Conservation (phyloP, 2,329 filamentous ascomycete species). For the Cordyceps sp. region DNA sequence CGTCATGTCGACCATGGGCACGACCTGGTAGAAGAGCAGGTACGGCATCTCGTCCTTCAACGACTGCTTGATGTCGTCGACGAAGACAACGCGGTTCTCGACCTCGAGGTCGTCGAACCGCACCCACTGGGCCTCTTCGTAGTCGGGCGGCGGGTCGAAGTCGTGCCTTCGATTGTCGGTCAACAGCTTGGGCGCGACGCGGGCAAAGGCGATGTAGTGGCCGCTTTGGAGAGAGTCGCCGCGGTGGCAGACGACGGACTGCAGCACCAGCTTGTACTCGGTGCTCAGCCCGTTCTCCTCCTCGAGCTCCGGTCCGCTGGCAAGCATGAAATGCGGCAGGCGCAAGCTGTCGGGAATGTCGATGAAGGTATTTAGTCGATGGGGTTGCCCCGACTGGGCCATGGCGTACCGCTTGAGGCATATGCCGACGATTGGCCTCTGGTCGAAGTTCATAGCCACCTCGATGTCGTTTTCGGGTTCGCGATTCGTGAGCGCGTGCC, state of each 20-base stretch:
- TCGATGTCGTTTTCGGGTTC: constrained; percentile 53
- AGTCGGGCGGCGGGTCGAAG: constrained; percentile 43
- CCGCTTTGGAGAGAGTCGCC: constrained; percentile 75
- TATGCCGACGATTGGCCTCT: constrained; percentile 76
- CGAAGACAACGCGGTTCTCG: constrained; percentile 51
- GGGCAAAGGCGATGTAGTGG: constrained; percentile 77
- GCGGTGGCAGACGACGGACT: constrained; percentile 84
- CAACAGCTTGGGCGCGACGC: constrained; percentile 49
- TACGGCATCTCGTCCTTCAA: constrained; percentile 84
- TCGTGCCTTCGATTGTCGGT: constrained; percentile 40
- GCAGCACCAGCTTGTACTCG: constrained; percentile 87
- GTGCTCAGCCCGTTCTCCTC: constrained; percentile 51
- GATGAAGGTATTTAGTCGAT: constrained; percentile 64
- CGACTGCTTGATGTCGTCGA: constrained; percentile 62
- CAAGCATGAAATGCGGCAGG: constrained; percentile 72
- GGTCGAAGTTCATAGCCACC: constrained; percentile 75
- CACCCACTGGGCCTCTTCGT: constrained; percentile 67
- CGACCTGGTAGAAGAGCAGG: constrained; percentile 85
- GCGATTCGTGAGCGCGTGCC: constrained; percentile 51
- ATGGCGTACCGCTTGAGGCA: constrained; percentile 79
- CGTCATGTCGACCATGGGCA: constrained; percentile 62
- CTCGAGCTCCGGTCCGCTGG: constrained; percentile 52
- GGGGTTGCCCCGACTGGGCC: constrained; percentile 48
- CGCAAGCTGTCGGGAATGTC: constrained; percentile 75
- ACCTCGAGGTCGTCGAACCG: constrained; percentile 74